phyloP scores from a whole-genome alignment of 2,329 filamentous ascomycete genomes.

The Diplodia scrobiculata region DNA sequence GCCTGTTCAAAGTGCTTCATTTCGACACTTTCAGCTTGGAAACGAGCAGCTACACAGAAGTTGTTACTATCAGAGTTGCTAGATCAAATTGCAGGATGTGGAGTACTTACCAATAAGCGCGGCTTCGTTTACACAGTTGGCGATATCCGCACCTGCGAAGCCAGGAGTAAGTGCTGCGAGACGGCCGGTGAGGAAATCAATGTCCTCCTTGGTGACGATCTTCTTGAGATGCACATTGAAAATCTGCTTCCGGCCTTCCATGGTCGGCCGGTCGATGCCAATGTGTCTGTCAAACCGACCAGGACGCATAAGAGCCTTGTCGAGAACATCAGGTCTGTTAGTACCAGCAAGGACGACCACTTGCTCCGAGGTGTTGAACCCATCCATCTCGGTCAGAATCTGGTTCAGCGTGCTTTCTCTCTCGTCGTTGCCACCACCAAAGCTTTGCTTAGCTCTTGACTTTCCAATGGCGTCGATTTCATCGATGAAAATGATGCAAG shows the following conservation, averaged over 20 bases:
- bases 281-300: slow-evolving; percentile 98
- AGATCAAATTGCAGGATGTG: not conserved
- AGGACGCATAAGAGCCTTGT: slow-evolving; percentile 93
- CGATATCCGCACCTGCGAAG: slow-evolving; percentile 96
- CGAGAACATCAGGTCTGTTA: slow-evolving; percentile 90
- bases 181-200: slow-evolving; percentile 83
- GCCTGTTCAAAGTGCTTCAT: slow-evolving; percentile 96
- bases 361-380: slow-evolving; percentile 95
- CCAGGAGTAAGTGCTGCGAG: slow-evolving; percentile 91
- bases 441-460: slow-evolving; percentile 78
- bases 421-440: slow-evolving; percentile 92
- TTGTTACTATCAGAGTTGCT: slow-evolving; percentile 46
- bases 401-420: slow-evolving; percentile 96
- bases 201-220: slow-evolving; percentile 88
- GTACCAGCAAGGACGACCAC: slow-evolving; percentile 96
- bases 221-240: slow-evolving; percentile 93
- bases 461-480: slow-evolving; percentile 98
- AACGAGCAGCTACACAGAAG: slow-evolving; percentile 71
- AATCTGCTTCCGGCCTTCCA: slow-evolving; percentile 94
- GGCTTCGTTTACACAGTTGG: slow-evolving; percentile 97
- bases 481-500: slow-evolving; percentile 99
- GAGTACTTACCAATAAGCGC: slow-evolving; percentile 81
- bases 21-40: slow-evolving; percentile 74
- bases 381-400: slow-evolving; percentile 98
- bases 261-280: slow-evolving; percentile 89